Percentiles rank a stretch among this genome's conserved stretches.
phyloP scores from a whole-genome alignment of 2,329 filamentous ascomycete genomes.

The Berkeleyomyces basicola region DNA sequence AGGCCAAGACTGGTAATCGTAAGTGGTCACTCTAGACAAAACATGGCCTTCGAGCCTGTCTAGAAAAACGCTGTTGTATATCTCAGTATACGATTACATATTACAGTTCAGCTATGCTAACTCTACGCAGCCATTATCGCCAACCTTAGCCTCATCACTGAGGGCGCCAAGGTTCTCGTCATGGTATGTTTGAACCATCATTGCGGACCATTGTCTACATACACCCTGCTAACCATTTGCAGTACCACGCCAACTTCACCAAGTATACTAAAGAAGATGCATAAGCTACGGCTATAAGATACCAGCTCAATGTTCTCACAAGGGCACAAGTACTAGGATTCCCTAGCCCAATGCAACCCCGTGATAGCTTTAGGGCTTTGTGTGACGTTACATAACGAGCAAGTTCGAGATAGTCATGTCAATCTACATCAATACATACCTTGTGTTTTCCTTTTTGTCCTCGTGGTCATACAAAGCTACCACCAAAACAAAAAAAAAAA shows the following conservation, averaged over 20 bases:
- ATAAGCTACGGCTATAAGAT: not conserved
- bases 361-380: not conserved
- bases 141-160: slow-evolving; percentile 21
- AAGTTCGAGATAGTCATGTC: not conserved
- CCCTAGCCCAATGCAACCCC: not conserved
- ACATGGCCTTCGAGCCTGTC: not conserved
- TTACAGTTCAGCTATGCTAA: not conserved
- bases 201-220: not conserved
- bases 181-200: slow-evolving; percentile 18
- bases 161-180: slow-evolving; percentile 19
- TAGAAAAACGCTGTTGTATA: not conserved
- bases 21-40: slow-evolving; percentile 5
- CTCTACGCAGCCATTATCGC: slow-evolving; percentile 21
- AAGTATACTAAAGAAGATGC: slow-evolving; percentile 7
- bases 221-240: not conserved
- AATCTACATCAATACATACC: not conserved
- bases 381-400: not conserved
- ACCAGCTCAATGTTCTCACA: not conserved
- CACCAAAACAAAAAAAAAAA: not conserved
- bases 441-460: not conserved
- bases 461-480: not conserved
- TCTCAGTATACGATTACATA: not conserved
- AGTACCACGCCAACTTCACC: slow-evolving; percentile 19
- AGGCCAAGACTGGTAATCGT: slow-evolving; percentile 16
- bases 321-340: not conserved